Evolutionary conservation across 257 asterid genomes (phyloP), one percentile per base, ranked within the genome.

Genomic region (Knoxia roxburghii): DNA sequence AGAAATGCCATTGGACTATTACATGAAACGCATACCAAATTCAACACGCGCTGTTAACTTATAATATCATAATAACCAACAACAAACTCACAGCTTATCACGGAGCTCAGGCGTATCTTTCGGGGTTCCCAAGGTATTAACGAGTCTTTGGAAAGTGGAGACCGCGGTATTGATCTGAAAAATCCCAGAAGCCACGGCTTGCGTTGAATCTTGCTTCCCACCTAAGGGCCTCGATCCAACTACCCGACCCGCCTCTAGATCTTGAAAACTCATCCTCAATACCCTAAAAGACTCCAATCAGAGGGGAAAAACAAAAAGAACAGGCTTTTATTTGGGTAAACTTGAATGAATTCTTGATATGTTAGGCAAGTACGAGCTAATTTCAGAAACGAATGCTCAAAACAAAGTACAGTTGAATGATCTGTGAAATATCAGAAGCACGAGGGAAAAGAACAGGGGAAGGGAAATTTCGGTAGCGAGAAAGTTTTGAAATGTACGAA

Each of bases 101-200:
- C 99, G 96, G 58, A 89, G 97, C 79, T 90, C 91, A 6, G 96
- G 91, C 59, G 97, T 90, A 74, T 93, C 99, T 80, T 88, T 93
- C 23, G 96, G 96, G n/a, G 99, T 93, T 33, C 99, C 99, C 0
- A 93, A 86, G 73, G 97, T 83, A 68, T 93, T 93, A 65, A 93
- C 97, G 33, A 93, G 91, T 62, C 97, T 90, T 69, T 90, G 97
- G 77, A 92, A 92, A 53, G 96, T 83, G 13, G 96, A 85, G 61
- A 92, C 94, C 24, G 91, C 89, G 59, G 97, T 89, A 77, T 82
- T 90, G 82, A 89, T 85, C 90, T 86, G 95, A 71, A 93, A 90
- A 62, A 89, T 88, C 54, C 96, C 99, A 68, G 95, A 83, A 48
- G 90, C 95, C 61, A 92, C 91, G 15, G 96, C 97, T 76, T 92